Evolutionary conservation across 768 basidiomycete genomes (phyloP).

Genomic region (Pulveroboletus sp.): DNA sequence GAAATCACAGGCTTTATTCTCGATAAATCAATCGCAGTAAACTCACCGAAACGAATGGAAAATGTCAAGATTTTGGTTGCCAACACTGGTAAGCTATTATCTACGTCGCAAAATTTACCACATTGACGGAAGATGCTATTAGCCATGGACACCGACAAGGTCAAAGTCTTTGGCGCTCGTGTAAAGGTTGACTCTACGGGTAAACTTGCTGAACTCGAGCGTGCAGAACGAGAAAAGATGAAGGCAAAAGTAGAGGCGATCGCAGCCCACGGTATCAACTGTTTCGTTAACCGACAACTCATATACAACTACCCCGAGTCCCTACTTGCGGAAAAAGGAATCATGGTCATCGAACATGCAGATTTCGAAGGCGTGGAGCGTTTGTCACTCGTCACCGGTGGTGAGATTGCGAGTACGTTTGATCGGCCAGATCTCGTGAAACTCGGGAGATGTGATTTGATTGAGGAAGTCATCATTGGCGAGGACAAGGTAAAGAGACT

Average conservation of each 20-base stretch:
- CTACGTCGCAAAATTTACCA: too few relatives aligned
- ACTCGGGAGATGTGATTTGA: conserved; percentile 87
- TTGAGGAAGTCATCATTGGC: conserved; percentile 99
- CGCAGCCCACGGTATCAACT: conserved; percentile 90
- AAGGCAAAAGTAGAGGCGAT: conserved; percentile 96
- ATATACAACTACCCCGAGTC: conserved; percentile 99
- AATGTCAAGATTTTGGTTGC: conserved; percentile 96
- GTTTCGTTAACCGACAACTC: conserved; percentile 96
- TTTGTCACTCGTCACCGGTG: conserved; percentile 91
- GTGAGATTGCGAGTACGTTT: conserved; percentile 95
- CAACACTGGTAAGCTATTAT: conserved; percentile 76
- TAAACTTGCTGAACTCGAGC: conserved; percentile 96
- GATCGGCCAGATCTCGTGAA: conserved; percentile 89
- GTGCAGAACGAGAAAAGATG: conserved; percentile 99
- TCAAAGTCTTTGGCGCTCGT: conserved; percentile 97
- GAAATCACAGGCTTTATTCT: conserved; percentile 79
- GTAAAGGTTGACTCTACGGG: conserved; percentile 95
- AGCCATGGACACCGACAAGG: conserved; percentile 99
- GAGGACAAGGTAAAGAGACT: conserved; percentile 79
- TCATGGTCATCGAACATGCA: conserved; percentile 96
- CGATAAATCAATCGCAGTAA: conserved; percentile 90
- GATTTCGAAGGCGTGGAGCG: conserved; percentile 99
- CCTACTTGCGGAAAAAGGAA: conserved; percentile 88
- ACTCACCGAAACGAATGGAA: conserved; percentile 91
- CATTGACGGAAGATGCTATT: background rate